Conservation (phyloP, 805 yeast genomes). For the Brettanomyces nanus region DNA sequence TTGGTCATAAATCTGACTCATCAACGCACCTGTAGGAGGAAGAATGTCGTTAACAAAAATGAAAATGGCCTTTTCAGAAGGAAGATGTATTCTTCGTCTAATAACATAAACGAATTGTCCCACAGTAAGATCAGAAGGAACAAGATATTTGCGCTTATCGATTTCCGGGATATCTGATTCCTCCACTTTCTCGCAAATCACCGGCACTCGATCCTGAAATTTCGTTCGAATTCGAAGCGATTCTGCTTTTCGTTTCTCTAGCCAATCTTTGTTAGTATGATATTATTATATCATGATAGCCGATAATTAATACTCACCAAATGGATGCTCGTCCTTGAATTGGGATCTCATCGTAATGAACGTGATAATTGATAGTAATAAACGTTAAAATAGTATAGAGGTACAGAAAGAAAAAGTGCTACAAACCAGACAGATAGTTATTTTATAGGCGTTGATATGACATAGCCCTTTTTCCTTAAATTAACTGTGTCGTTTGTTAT, state of each 20-base stretch:
- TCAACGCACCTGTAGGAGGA: conserved; percentile 96
- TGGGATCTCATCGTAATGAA: conserved; percentile 64
- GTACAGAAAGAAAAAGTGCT: too few species aligned
- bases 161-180: conserved; percentile 93
- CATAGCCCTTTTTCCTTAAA: too few species aligned
- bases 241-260: conserved; percentile 88
- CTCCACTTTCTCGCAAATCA: conserved; percentile 94
- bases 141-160: conserved; percentile 94
- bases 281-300: conserved; percentile 20
- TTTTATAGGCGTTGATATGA: too few species aligned
- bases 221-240: conserved; percentile 84
- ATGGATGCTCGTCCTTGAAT: conserved; percentile 92
- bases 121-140: conserved; percentile 91
- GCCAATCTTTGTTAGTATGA: neutral
- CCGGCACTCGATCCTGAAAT: conserved; percentile 90
- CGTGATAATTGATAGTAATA: neutral
- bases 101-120: conserved; percentile 98
- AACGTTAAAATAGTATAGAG: too few species aligned
- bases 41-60: conserved; percentile 93
- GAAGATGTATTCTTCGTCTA: conserved; percentile 90
- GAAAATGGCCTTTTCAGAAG: conserved; percentile 96
- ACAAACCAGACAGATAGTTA: too few species aligned
- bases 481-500: too few species aligned
- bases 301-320: conserved; percentile 52
- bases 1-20: conserved; percentile 92